These are phyloP conservation scores for Emericellopsis atlantica DNA, from an alignment of 2,329 filamentous ascomycete species.

Conservation along the genomic window DNA sequence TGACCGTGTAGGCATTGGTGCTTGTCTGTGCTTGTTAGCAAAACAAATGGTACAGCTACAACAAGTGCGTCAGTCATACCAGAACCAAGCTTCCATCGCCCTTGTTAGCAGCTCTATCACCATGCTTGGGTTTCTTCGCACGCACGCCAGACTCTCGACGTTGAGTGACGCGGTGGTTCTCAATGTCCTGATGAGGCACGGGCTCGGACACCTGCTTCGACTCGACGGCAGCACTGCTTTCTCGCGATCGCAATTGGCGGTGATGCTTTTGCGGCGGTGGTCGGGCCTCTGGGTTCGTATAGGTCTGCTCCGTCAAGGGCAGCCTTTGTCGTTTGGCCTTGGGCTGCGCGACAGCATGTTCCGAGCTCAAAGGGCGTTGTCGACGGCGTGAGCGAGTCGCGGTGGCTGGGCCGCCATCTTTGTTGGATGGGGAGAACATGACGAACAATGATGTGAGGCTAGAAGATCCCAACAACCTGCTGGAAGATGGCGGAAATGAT, in stretches of 20 bases:
- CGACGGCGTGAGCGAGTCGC: constrained; percentile 49
- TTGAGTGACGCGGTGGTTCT: constrained; percentile 23
- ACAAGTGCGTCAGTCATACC: constrained; percentile 26
- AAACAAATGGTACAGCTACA: background rate
- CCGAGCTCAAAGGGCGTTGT: constrained; percentile 44
- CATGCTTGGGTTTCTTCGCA: constrained; percentile 49
- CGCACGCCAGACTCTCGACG: constrained; percentile 46
- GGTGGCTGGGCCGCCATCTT: constrained; percentile 38
- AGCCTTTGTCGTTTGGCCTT: constrained; percentile 52
- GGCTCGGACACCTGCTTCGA: no score
- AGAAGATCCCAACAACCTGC: background rate
- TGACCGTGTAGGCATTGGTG: constrained; percentile 74
- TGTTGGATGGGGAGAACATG: constrained; percentile 49
- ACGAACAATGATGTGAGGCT: no score
- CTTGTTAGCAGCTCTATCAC: constrained; percentile 47
- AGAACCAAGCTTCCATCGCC: constrained; percentile 55
- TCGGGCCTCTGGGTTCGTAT: constrained; percentile 34
- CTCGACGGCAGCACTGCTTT: no score
- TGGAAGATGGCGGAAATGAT: background rate
- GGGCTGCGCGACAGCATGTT: constrained; percentile 41
- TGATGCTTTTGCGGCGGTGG: constrained; percentile 4
- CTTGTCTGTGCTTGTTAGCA: constrained; percentile 45
- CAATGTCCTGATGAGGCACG: constrained; percentile 15
- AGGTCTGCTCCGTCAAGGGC: constrained; percentile 43
- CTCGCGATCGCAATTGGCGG: background rate